phyloP scores from a whole-genome alignment of 306 rosid species.

The Psophocarpus tetragonolobus region DNA sequence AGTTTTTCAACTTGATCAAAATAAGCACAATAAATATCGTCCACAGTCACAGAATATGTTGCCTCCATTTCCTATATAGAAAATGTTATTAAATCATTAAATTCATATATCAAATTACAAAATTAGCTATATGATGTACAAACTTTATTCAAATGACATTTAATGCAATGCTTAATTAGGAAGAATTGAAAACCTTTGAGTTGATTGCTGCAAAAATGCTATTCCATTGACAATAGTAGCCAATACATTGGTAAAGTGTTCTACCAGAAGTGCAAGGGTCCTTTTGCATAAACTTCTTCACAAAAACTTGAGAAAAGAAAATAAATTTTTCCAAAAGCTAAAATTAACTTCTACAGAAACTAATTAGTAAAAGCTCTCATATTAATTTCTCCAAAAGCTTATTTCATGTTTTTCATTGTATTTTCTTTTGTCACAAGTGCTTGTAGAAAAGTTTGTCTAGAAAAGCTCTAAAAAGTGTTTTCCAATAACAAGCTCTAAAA shows the following conservation, averaged over 20 bases:
- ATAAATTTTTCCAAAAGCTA: no score
- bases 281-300: no score
- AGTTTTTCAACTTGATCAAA: constrained; percentile 81
- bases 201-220: not conserved
- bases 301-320: no score
- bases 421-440: no score
- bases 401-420: no score
- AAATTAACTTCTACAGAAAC: no score
- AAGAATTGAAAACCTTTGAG: not conserved
- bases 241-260: not conserved
- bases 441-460: no score
- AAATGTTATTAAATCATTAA: constrained; percentile 14
- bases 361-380: no score
- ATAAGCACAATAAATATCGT: constrained; percentile 69
- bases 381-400: no score
- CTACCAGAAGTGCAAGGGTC: no score
- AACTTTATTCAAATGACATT: not conserved
- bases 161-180: constrained; percentile 12
- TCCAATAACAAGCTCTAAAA: not conserved
- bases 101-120: not conserved
- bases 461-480: not conserved
- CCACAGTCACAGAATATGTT: constrained; percentile 70
- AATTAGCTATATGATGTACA: not conserved
- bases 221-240: not conserved
- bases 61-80: constrained; percentile 61